Conservation (phyloP, 257 asterid genomes). For the Ophiorrhiza pumila region DNA sequence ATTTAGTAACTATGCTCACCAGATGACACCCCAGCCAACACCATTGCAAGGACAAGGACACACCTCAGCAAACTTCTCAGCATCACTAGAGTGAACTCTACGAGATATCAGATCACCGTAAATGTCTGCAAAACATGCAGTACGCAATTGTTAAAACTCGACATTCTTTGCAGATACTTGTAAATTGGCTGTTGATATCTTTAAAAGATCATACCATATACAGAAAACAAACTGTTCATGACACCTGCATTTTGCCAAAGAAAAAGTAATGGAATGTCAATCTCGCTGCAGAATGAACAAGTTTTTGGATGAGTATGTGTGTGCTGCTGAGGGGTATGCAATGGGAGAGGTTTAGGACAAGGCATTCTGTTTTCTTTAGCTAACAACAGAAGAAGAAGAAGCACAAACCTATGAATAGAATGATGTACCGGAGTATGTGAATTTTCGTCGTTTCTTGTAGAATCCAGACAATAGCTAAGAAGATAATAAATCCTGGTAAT, state of each 20-base stretch:
- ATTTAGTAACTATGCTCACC: slow-evolving; percentile 22
- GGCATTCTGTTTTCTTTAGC: not conserved
- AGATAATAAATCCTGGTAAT: slow-evolving; percentile 33
- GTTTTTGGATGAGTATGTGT: not conserved
- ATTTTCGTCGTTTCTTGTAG: slow-evolving; percentile 40
- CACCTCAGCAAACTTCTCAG: slow-evolving; percentile 44
- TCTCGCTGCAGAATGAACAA: not conserved
- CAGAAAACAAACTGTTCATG: slow-evolving; percentile 45
- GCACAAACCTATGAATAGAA: slow-evolving; percentile 34
- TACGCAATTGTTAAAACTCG: not conserved
- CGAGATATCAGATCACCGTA: slow-evolving; percentile 40
- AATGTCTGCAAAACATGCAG: slow-evolving; percentile 29
- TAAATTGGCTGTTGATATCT: not conserved
- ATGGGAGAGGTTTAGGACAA: not conserved
- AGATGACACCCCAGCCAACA: slow-evolving; percentile 44
- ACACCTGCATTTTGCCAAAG: slow-evolving; percentile 32
- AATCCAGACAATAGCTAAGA: slow-evolving; percentile 37
- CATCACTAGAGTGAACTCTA: slow-evolving; percentile 38
- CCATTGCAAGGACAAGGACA: slow-evolving; percentile 50
- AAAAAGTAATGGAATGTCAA: not conserved
- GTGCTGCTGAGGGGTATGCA: not conserved
- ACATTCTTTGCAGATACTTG: not conserved
- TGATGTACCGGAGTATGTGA: slow-evolving; percentile 40
- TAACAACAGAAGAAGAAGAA: slow-evolving; percentile 9
- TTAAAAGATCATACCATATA: slow-evolving; percentile 31